Percentiles rank a stretch among this genome's conserved stretches.
Evolutionary conservation across 768 basidiomycete species (phyloP).

Genomic region (Serendipita sp.): DNA sequence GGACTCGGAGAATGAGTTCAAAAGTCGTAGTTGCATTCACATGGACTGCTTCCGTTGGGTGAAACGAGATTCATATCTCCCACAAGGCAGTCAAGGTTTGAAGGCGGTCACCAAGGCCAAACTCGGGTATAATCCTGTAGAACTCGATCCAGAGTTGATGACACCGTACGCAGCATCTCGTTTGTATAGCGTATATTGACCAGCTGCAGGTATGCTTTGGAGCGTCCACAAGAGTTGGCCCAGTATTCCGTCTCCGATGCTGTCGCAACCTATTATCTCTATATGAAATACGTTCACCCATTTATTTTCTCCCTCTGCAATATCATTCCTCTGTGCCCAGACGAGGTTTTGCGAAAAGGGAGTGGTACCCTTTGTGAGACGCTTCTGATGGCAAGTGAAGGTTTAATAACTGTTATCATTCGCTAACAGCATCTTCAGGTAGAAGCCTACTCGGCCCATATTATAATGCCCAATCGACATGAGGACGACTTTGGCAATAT

Average conservation of each 20-base stretch:
- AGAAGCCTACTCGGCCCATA: conserved; percentile 77
- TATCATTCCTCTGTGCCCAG: conserved; percentile 92
- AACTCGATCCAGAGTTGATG: conserved; percentile 97
- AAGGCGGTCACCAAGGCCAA: conserved; percentile 96
- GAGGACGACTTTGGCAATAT: conserved; percentile 84
- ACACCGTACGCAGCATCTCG: conserved; percentile 60
- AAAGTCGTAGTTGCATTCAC: conserved; percentile 79
- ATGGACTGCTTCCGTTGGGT: conserved; percentile 99
- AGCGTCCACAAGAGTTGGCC: conserved; percentile 85
- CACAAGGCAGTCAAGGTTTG: conserved; percentile 94
- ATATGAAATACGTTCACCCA: conserved; percentile 99
- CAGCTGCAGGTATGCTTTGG: conserved; percentile 71
- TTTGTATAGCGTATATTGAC: neutral
- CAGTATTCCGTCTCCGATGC: conserved; percentile 99
- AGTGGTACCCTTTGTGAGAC: conserved; percentile 96
- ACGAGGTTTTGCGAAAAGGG: conserved; percentile 92
- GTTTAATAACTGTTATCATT: neutral
- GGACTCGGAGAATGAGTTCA: conserved; percentile 90
- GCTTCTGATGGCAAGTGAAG: conserved; percentile 68
- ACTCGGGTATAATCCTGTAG: conserved; percentile 90
- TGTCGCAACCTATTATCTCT: conserved; percentile 98
- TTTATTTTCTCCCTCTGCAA: conserved; percentile 99
- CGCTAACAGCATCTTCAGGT: conserved; percentile 37
- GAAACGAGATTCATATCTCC: conserved; percentile 94
- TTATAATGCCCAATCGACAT: conserved; percentile 97